A percentile compares a stretch with the other conserved stretches of the same genome.
These are phyloP conservation scores for Apophysomyces variabilis DNA, from an alignment of 371 early-diverging fungal species.

Conservation along the genomic window DNA sequence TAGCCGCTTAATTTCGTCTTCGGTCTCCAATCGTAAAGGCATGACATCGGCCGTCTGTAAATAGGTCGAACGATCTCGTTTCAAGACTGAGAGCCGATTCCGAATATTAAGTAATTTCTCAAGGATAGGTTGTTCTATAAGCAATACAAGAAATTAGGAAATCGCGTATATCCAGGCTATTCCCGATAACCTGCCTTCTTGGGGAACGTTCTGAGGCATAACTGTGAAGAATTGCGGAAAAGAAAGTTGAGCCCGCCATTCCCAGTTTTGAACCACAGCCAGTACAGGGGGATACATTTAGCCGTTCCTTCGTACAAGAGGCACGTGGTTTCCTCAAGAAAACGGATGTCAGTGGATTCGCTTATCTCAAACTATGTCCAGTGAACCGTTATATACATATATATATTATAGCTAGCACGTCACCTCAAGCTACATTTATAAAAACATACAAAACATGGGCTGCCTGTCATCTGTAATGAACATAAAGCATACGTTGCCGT, in stretches of 20 bases:
- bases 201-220: slow-evolving; percentile 33
- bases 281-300: too few species aligned
- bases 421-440: too few species aligned
- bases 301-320: too few species aligned
- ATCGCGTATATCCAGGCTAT: neutral
- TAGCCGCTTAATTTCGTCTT: slow-evolving; percentile 35
- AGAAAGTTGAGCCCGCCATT: neutral
- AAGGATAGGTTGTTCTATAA: slow-evolving; percentile 64
- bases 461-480: too few species aligned
- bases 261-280: neutral
- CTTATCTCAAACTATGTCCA: too few species aligned
- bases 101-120: slow-evolving; percentile 66
- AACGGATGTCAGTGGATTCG: too few species aligned
- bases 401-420: too few species aligned
- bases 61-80: slow-evolving; percentile 72
- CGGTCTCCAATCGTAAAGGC: slow-evolving; percentile 54
- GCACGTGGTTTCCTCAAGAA: too few species aligned
- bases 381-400: too few species aligned
- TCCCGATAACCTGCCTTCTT: slow-evolving; percentile 23
- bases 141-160: neutral
- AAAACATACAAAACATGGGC: too few species aligned
- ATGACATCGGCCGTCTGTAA: slow-evolving; percentile 64
- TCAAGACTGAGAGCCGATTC: slow-evolving; percentile 70
- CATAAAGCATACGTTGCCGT: too few species aligned
- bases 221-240: neutral